A percentile compares a stretch with the other conserved stretches of the same genome.
Conservation (phyloP, 805 yeast genomes). For the Zygosaccharomyces kombuchaensis region DNA sequence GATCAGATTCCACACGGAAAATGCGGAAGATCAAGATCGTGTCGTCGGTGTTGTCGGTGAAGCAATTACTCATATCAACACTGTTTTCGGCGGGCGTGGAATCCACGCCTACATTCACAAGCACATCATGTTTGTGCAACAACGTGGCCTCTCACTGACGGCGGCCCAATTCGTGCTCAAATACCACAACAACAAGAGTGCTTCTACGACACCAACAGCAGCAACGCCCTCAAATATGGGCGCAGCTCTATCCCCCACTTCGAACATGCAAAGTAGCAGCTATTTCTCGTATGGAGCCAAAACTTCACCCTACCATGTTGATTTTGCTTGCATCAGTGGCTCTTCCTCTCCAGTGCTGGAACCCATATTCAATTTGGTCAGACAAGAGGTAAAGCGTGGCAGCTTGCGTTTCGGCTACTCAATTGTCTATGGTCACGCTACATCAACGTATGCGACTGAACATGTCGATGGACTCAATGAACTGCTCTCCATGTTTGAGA, state of each 20-base stretch:
- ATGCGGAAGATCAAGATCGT: slow-evolving; percentile 59
- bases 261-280: slow-evolving; percentile 10
- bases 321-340: slow-evolving; percentile 55
- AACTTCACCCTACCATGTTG: slow-evolving; percentile 28
- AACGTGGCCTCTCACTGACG: slow-evolving; percentile 51
- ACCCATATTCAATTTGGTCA: slow-evolving; percentile 53
- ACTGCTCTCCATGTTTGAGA: slow-evolving; percentile 47
- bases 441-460: slow-evolving; percentile 55
- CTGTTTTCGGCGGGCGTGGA: slow-evolving; percentile 54
- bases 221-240: slow-evolving; percentile 20
- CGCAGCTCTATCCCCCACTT: slow-evolving; percentile 10
- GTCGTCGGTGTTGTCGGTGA: slow-evolving; percentile 73
- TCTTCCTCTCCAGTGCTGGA: slow-evolving; percentile 68
- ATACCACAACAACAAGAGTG: slow-evolving; percentile 31
- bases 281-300: slow-evolving; percentile 14
- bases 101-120: slow-evolving; percentile 76
- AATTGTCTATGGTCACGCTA: slow-evolving; percentile 52
- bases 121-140: slow-evolving; percentile 68
- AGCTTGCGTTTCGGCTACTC: slow-evolving; percentile 49
- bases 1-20: slow-evolving; percentile 70
- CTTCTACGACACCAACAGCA: slow-evolving; percentile 25
- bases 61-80: slow-evolving; percentile 78
- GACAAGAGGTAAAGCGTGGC: slow-evolving; percentile 38
- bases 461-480: slow-evolving; percentile 69
- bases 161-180: slow-evolving; percentile 53